phyloP scores from a whole-genome alignment of 176 grass and related monocot genomes.

The Rhipidocladum racemiflorum region DNA sequence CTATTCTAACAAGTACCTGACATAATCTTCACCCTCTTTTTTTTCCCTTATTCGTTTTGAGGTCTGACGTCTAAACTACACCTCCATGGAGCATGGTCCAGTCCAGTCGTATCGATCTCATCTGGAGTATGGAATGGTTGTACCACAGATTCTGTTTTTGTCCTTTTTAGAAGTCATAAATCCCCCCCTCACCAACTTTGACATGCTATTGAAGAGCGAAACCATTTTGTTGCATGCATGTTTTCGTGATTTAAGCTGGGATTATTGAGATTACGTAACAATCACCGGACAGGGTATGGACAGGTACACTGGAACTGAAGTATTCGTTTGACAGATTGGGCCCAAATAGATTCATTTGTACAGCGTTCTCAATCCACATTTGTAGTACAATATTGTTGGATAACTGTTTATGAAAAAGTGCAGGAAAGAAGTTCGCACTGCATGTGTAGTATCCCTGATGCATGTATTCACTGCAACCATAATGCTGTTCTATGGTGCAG shows the following conservation, averaged over 20 bases:
- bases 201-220: neutral
- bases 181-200: neutral
- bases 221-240: neutral
- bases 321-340: neutral
- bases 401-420: neutral
- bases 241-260: neutral
- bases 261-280: neutral
- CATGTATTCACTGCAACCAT: neutral
- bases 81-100: neutral
- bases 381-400: neutral
- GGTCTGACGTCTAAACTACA: neutral
- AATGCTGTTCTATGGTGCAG: conserved; percentile 6
- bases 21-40: neutral
- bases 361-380: neutral
- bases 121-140: neutral
- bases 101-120: neutral
- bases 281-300: neutral
- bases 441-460: neutral
- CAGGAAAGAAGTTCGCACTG: neutral
- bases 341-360: neutral
- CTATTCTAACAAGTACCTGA: neutral
- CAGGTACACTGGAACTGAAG: neutral
- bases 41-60: neutral
- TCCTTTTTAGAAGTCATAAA: neutral
- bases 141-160: neutral